phyloP scores from a whole-genome alignment of 768 basidiomycete species.

The Macrocybe gigantea region DNA sequence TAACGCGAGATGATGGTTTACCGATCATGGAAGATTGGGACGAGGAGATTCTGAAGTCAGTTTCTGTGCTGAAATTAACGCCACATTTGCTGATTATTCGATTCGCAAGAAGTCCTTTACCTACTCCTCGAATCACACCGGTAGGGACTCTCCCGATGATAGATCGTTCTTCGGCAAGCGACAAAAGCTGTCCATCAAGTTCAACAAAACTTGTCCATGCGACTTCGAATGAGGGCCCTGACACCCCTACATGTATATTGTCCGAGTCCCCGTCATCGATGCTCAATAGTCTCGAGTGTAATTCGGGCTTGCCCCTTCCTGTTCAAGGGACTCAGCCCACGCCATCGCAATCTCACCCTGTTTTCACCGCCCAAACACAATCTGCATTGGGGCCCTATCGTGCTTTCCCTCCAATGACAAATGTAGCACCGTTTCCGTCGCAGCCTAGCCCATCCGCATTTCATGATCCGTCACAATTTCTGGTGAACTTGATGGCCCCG shows the following conservation, averaged over 20 bases:
- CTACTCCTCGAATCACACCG: conserved; percentile 58
- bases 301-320: too few relatives aligned
- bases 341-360: not conserved
- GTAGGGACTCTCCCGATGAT: conserved; percentile 17
- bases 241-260: too few relatives aligned
- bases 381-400: too few relatives aligned
- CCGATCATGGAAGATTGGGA: conserved; percentile 31
- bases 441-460: not conserved
- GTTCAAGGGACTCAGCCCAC: too few relatives aligned
- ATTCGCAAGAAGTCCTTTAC: conserved; percentile 50
- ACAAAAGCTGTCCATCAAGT: not conserved
- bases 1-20: conserved; percentile 33
- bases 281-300: too few relatives aligned
- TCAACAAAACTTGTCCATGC: not conserved
- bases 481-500: conserved; percentile 1
- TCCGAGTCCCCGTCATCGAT: too few relatives aligned
- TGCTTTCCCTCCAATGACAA: not conserved
- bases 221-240: too few relatives aligned
- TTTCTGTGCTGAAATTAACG: conserved; percentile 7
- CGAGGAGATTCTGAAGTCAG: conserved; percentile 41
- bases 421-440: not conserved
- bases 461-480: not conserved
- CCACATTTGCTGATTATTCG: conserved; percentile 4
- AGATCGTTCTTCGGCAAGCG: not conserved
- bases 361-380: not conserved